A percentile compares a stretch with the other conserved stretches of the same genome.
Conservation (phyloP, 495 filamentous ascomycete species). For the Neurospora sp. region DNA sequence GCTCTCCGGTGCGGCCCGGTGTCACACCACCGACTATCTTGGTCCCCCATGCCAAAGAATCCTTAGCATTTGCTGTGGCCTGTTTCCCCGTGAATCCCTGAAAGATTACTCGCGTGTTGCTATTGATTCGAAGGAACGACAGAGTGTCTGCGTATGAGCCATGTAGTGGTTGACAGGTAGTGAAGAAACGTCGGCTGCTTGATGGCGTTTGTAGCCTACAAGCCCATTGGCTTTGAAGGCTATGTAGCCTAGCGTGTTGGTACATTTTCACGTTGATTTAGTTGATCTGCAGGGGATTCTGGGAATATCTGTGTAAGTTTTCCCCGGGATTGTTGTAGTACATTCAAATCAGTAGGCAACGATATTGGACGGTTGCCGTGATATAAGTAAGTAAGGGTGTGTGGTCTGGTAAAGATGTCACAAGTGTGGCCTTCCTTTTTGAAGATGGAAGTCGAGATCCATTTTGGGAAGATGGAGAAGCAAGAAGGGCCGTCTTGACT, state of each 20-base stretch:
- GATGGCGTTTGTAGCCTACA: neutral
- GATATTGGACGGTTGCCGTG: neutral
- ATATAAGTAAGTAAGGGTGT: neutral
- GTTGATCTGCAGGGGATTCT: neutral
- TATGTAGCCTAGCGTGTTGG: neutral
- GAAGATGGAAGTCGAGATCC: neutral
- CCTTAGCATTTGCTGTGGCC: constrained; percentile 73
- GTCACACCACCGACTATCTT: constrained; percentile 82
- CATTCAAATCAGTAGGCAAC: neutral
- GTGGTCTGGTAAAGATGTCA: neutral
- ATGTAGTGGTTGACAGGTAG: constrained; percentile 1
- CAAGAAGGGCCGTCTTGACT: neutral
- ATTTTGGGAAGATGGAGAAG: neutral
- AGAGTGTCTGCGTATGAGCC: constrained; percentile 51
- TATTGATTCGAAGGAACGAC: constrained; percentile 64
- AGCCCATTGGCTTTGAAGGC: neutral
- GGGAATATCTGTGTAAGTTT: neutral
- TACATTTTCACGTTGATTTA: neutral
- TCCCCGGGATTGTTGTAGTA: neutral
- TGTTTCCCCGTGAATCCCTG: constrained; percentile 76
- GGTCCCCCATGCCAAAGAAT: constrained; percentile 77
- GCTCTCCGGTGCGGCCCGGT: constrained; percentile 65
- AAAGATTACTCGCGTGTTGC: constrained; percentile 72
- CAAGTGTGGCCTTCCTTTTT: neutral
- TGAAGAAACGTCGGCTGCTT: constrained; percentile 3